Conservation (phyloP, 345 rosid genomes). For the Corymbia maculata region DNA sequence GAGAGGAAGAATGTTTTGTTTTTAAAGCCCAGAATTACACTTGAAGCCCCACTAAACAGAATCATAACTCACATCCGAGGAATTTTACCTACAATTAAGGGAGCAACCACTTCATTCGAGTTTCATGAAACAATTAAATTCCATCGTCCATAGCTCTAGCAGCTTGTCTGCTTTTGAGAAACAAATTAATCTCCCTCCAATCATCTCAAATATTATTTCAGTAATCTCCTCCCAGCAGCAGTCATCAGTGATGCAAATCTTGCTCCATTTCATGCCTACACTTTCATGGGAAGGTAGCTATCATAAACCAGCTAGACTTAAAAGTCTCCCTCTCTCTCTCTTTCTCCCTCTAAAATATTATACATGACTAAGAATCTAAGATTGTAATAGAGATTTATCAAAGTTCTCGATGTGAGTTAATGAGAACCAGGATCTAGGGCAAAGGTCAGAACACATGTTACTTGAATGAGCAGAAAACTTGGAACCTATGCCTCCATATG, state of each 20-base stretch:
- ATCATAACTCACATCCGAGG: not conserved
- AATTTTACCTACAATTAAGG: not conserved
- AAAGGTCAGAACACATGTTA: not conserved
- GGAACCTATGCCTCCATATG: not conserved
- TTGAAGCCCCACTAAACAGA: not conserved
- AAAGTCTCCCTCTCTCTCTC: not conserved
- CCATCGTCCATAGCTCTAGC: not conserved
- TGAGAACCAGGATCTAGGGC: not conserved
- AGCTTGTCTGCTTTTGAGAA: not conserved
- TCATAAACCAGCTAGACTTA: not conserved
- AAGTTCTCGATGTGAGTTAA: not conserved
- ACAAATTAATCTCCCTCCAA: not conserved
- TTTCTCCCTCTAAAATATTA: too few species aligned
- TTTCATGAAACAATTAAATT: not conserved
- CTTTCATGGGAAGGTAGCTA: not conserved
- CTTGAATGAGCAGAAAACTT: not conserved
- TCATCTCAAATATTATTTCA: not conserved
- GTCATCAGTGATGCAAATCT: not conserved
- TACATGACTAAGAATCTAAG: not conserved
- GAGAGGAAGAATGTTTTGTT: not conserved
- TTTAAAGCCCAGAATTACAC: not conserved
- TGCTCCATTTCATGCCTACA: not conserved
- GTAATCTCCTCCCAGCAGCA: not conserved
- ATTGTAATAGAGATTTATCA: not conserved
- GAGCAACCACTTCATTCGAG: not conserved